phyloP scores from a whole-genome alignment of 768 basidiomycete genomes.

The Xerocomus spinulosus region DNA sequence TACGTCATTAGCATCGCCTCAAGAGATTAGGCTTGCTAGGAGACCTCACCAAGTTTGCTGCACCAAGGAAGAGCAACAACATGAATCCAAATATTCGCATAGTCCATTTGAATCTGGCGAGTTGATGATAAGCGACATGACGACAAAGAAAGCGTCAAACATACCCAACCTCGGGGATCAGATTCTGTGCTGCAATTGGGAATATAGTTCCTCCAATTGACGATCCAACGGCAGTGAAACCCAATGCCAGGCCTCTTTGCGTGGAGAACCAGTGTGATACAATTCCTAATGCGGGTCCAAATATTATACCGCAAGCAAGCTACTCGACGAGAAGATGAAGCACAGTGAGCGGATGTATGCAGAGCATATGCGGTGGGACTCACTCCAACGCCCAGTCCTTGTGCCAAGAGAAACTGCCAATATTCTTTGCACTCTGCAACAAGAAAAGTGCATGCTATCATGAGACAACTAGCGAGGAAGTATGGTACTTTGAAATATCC shows the following conservation, averaged over 20 bases:
- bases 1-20: not conserved
- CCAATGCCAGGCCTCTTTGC: slow-evolving; percentile 53
- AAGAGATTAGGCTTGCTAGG: not conserved
- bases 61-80: slow-evolving; percentile 45
- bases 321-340: not conserved
- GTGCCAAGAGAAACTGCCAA: slow-evolving; percentile 77
- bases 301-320: slow-evolving; percentile 52
- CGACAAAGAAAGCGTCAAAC: slow-evolving; percentile 11
- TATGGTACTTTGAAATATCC: slow-evolving; percentile 59
- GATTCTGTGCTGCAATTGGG: slow-evolving; percentile 54
- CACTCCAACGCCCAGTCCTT: slow-evolving; percentile 65
- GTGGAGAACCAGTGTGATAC: slow-evolving; percentile 73
- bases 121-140: not conserved
- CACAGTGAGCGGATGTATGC: not conserved
- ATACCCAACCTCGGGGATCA: slow-evolving; percentile 54
- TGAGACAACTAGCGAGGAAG: slow-evolving; percentile 41
- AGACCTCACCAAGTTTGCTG: slow-evolving; percentile 48
- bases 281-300: slow-evolving; percentile 55
- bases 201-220: slow-evolving; percentile 66
- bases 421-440: slow-evolving; percentile 65
- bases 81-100: slow-evolving; percentile 68
- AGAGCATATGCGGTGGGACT: slow-evolving; percentile 23
- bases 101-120: slow-evolving; percentile 66
- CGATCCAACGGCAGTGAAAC: slow-evolving; percentile 59
- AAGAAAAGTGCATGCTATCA: slow-evolving; percentile 57